Evolutionary conservation across 306 rosid species (phyloP).

Genomic region (Malus sylvestris): DNA sequence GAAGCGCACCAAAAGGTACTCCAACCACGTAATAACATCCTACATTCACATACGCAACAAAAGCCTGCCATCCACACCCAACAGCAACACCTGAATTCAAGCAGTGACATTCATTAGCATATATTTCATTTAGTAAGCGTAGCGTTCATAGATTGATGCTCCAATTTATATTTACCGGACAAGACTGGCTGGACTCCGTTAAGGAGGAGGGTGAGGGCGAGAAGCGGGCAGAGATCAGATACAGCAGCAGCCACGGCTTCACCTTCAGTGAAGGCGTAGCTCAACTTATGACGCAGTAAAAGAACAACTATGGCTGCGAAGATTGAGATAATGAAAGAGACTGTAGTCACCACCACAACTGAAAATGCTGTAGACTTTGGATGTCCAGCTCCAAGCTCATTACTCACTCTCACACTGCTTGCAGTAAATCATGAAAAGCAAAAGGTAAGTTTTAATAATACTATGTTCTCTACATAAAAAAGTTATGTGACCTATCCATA

Average conservation of each 20-base stretch:
- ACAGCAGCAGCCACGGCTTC: conserved; percentile 75
- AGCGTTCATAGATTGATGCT: no score
- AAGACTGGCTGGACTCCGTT: conserved; percentile 82
- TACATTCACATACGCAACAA: conserved; percentile 71
- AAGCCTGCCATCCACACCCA: conserved; percentile 94
- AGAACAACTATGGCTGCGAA: conserved; percentile 38
- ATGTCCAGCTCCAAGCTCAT: conserved; percentile 68
- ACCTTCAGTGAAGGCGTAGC: conserved; percentile 69
- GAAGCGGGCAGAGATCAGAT: conserved; percentile 71
- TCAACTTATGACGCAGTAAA: conserved; percentile 39
- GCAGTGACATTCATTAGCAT: not conserved
- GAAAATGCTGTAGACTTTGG: conserved; percentile 73
- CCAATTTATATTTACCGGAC: conserved; percentile 40
- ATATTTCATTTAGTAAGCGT: not conserved
- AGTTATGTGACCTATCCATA: no score
- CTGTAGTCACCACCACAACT: conserved; percentile 39
- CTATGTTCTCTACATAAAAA: no score
- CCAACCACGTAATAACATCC: conserved; percentile 64
- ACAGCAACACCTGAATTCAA: conserved; percentile 65
- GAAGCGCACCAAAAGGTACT: conserved; percentile 48
- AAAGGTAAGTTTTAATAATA: not conserved
- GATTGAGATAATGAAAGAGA: conserved; percentile 52
- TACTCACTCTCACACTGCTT: conserved; percentile 77
- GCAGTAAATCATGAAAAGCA: not conserved
- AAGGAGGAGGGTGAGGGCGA: conserved; percentile 53